Base-by-base conservation (phyloP, 495 filamentous ascomycete genomes). In the Tetracladium setigerum region DNA sequence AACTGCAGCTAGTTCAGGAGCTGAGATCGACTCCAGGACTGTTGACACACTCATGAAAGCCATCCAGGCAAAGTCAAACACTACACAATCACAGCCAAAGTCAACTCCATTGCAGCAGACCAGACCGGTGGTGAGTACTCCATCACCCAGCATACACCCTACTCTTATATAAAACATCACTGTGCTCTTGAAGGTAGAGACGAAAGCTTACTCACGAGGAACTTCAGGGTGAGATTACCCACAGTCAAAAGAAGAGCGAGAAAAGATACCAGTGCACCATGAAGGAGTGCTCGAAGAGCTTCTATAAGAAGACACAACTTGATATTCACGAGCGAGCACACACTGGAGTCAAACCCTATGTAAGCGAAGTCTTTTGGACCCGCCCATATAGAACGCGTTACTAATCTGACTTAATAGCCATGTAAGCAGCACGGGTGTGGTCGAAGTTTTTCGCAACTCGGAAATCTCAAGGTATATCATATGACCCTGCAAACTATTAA, bases 31-130 rank as follows among this genome's bases (percentile, higher is more conserved):
- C 38, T 92, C 90, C 65, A 77, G 78, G 27, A 97, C 89, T 1
- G 78, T 97, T 36, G 91, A 97, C 61, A 79, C 80, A n/a, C 64
- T 97, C 33, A 92, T 95, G 87, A 90, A 86, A 63, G 77, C 86
- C 6, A 95, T 97, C 37, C 89, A 97, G 61, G 70, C 84, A 19
- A 87, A 87, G 52, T 54, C 66, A n/a, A n/a, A n/a, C 31, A 66
- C 77, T 41, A 61, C 68, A 11, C 14, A 44, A n/a, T 63, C 12
- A 65, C 69, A 44, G 59, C 69, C 44, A 49, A 62, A 36, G 64
- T 64, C 15, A 55, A 50, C 50, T 56, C 37, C 47, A 56, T 30
- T 48, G n/a, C n/a, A n/a, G 17, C 50, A 44, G 35, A 47, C 15
- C 12, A 50, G 46, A 55, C 44, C 56, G 49, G 42, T 53, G 46